These are phyloP conservation scores for Phlebiopsis flavidoalba DNA, from an alignment of 768 basidiomycete genomes.

Conservation along the genomic window DNA sequence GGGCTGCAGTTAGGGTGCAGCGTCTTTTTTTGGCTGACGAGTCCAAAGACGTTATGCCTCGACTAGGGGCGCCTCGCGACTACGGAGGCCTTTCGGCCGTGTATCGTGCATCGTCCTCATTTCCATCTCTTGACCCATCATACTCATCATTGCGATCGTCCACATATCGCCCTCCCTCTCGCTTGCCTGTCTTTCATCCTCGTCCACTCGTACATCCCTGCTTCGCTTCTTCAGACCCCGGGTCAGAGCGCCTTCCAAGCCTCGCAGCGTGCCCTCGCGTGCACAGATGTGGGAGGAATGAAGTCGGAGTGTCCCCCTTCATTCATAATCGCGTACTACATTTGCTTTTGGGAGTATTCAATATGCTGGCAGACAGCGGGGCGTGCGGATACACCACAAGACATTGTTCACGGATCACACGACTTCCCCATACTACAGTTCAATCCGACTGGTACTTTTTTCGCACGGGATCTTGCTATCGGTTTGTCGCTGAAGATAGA, in stretches of 20 bases:
- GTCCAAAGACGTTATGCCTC: neutral
- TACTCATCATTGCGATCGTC: constrained; percentile 52
- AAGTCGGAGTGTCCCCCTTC: constrained; percentile 78
- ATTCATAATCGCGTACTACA: constrained; percentile 79
- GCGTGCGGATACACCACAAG: constrained; percentile 7
- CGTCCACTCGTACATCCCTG: constrained; percentile 56
- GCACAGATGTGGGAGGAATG: constrained; percentile 62
- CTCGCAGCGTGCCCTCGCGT: constrained; percentile 38
- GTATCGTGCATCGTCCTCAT: constrained; percentile 87
- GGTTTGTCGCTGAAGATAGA: no score
- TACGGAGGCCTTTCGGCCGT: constrained; percentile 19
- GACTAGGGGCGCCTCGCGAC: neutral
- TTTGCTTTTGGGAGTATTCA: constrained; percentile 75
- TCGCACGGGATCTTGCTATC: no score
- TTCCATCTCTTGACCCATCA: constrained; percentile 91
- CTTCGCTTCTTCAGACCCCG: constrained; percentile 52
- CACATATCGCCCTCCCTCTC: constrained; percentile 53
- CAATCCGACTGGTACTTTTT: no score
- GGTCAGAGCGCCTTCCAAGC: constrained; percentile 24
- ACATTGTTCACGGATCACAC: constrained; percentile 25
- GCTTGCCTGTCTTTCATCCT: constrained; percentile 56
- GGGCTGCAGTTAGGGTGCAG: no score
- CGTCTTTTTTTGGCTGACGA: no score
- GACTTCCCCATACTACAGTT: constrained; percentile 18
- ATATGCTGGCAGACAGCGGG: constrained; percentile 60